Conservation (phyloP, 1,284 basidiomycete genomes). For the Cutaneotrichosporon arboriforme region DNA sequence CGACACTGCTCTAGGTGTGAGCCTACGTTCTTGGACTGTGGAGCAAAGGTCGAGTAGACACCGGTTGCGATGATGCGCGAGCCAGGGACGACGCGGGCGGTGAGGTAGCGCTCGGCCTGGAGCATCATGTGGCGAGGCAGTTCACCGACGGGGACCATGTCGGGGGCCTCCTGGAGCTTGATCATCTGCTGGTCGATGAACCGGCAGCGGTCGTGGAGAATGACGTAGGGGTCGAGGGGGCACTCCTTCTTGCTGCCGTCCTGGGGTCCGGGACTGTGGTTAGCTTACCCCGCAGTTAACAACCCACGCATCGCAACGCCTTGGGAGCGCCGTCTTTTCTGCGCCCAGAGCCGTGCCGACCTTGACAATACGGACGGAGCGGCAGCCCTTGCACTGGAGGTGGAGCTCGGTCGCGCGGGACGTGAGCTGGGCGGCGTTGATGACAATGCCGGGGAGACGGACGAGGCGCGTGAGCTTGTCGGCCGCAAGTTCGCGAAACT, state of each 20-base stretch:
- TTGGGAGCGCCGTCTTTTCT: slow-evolving; percentile 71
- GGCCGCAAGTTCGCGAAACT: slow-evolving; percentile 91
- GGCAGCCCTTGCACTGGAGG: slow-evolving; percentile 88
- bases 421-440: slow-evolving; percentile 89
- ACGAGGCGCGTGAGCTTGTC: slow-evolving; percentile 94
- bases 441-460: slow-evolving; percentile 95
- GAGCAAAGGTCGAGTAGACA: slow-evolving; percentile 88
- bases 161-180: slow-evolving; percentile 97
- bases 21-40: slow-evolving; percentile 70
- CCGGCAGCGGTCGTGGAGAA: slow-evolving; percentile 87
- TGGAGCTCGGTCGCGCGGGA: slow-evolving; percentile 88
- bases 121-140: slow-evolving; percentile 92
- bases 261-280: slow-evolving; percentile 55
- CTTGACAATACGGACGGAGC: slow-evolving; percentile 71
- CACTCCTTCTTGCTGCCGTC: slow-evolving; percentile 79
- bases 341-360: slow-evolving; percentile 81
- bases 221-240: slow-evolving; percentile 91
- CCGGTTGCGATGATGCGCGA: slow-evolving; percentile 92
- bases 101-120: slow-evolving; percentile 81
- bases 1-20: neutral
- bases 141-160: slow-evolving; percentile 99
- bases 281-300: neutral
- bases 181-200: slow-evolving; percentile 96
- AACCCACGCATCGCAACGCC: slow-evolving; percentile 68
- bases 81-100: slow-evolving; percentile 88